Conservation (phyloP, 2,329 filamentous ascomycete species). For the Septoria linicola region DNA sequence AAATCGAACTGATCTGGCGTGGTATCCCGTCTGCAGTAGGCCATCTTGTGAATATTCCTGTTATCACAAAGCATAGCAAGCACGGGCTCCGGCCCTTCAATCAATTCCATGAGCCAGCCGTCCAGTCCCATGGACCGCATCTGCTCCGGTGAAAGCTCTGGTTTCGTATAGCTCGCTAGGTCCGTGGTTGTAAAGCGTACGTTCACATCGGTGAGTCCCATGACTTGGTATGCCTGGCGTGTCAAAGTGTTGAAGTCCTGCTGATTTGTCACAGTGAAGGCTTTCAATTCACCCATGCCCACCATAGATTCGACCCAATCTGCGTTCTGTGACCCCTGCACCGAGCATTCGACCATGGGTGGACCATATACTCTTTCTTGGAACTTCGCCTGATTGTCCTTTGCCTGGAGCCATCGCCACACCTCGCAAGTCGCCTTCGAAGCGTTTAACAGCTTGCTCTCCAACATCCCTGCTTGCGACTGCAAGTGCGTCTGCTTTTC, state of each 20-base stretch:
- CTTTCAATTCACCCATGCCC: constrained; percentile 52
- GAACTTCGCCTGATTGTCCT: constrained; percentile 64
- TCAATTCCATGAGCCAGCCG: constrained; percentile 73
- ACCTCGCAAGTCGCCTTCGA: constrained; percentile 66
- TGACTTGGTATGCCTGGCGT: constrained; percentile 59
- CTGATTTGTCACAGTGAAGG: constrained; percentile 72
- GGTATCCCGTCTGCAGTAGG: constrained; percentile 63
- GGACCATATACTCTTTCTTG: constrained; percentile 77
- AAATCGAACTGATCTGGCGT: constrained; percentile 65
- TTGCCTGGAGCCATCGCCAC: constrained; percentile 74
- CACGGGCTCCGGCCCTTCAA: constrained; percentile 79
- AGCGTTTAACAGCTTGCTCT: constrained; percentile 60
- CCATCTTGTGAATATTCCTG: constrained; percentile 66
- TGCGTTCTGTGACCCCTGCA: constrained; percentile 70
- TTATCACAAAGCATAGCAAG: constrained; percentile 84
- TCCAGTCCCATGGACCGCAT: constrained; percentile 66
- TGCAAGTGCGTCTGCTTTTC: constrained; percentile 60
- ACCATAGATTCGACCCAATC: constrained; percentile 61
- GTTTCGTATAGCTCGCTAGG: constrained; percentile 53
- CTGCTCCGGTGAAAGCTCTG: constrained; percentile 57
- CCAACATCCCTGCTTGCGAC: constrained; percentile 72
- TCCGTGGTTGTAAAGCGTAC: constrained; percentile 63
- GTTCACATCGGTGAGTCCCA: constrained; percentile 68
- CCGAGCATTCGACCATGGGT: constrained; percentile 73
- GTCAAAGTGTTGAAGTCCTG: constrained; percentile 74